Evolutionary conservation across 306 rosid genomes (phyloP).

Genomic region (Arachis stenosperma): DNA sequence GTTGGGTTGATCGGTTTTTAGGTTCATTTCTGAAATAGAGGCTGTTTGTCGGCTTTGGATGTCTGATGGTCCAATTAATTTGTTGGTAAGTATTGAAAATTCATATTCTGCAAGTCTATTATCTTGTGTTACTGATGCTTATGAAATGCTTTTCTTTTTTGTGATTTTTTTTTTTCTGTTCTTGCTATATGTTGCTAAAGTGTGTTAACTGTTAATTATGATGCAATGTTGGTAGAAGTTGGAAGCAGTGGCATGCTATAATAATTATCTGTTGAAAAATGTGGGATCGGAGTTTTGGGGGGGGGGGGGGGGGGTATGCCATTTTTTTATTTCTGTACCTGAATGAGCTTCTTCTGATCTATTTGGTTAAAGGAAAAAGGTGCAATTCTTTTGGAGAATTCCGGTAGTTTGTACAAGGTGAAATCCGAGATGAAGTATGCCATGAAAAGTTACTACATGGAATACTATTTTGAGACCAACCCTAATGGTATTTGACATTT

Average conservation of each 20-base stretch:
- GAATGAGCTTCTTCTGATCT: slow-evolving; percentile 13
- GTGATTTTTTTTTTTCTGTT: background rate
- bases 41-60: slow-evolving; percentile 89
- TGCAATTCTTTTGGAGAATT: slow-evolving; percentile 65
- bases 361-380: slow-evolving; percentile 65
- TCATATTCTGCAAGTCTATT: background rate
- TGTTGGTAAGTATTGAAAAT: slow-evolving; percentile 61
- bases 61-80: slow-evolving; percentile 79
- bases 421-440: slow-evolving; percentile 82
- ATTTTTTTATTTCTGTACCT: slow-evolving; percentile 26
- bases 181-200: slow-evolving; percentile 19
- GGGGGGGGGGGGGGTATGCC: background rate
- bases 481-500: slow-evolving; percentile 51
- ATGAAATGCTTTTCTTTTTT: slow-evolving; percentile 20
- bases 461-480: slow-evolving; percentile 69
- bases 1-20: slow-evolving; percentile 31
- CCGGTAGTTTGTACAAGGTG: slow-evolving; percentile 68
- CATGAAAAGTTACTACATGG: slow-evolving; percentile 79
- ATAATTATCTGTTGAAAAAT: background rate
- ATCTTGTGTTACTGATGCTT: background rate
- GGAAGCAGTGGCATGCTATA: slow-evolving; percentile 7
- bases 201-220: slow-evolving; percentile 7
- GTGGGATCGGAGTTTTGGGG: too few species aligned
- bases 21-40: slow-evolving; percentile 97
- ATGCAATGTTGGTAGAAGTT: background rate